These are phyloP conservation scores for Saccharum hybrid DNA, from an alignment of 202 grass and related monocot species.

Conservation along the genomic window DNA sequence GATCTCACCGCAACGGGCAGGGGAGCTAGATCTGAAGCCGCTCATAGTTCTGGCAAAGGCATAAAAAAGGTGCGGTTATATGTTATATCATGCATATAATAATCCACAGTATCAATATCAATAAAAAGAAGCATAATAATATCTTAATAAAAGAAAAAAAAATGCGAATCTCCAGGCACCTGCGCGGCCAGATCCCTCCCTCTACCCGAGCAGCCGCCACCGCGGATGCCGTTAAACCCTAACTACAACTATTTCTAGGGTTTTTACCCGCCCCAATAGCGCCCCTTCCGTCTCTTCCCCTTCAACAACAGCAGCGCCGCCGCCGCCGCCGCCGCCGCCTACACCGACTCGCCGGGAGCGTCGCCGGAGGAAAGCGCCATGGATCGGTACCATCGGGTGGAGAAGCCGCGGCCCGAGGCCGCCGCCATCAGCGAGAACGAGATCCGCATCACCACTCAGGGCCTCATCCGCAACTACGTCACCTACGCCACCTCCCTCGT, in stretches of 20 bases:
- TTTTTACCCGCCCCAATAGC: conserved; percentile 52
- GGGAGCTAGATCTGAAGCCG: too few relatives aligned
- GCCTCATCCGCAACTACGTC: conserved; percentile 89
- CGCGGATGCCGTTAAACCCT: conserved; percentile 73
- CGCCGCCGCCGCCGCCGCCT: conserved; percentile 7
- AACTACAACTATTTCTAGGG: conserved; percentile 69
- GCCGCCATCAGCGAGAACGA: conserved; percentile 86
- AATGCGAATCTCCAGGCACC: conserved; percentile 45
- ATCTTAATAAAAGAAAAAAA: not conserved
- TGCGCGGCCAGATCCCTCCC: conserved; percentile 1
- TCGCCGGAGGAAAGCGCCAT: conserved; percentile 53
- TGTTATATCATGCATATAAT: too few relatives aligned
- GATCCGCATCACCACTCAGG: conserved; percentile 86
- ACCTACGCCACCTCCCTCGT: conserved; percentile 86
- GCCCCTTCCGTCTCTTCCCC: not conserved
- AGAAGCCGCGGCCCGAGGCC: conserved; percentile 82
- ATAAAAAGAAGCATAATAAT: not conserved
- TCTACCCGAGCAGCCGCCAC: conserved; percentile 45
- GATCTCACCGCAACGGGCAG: too few relatives aligned
- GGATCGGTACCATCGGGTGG: conserved; percentile 86
- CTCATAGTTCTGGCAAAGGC: too few relatives aligned
- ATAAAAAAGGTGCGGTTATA: too few relatives aligned
- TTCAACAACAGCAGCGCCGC: conserved; percentile 27
- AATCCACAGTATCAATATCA: not conserved
- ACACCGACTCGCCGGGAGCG: not conserved